phyloP scores from a whole-genome alignment of 352 stramenopile genomes.

The Pythium dissimile region DNA sequence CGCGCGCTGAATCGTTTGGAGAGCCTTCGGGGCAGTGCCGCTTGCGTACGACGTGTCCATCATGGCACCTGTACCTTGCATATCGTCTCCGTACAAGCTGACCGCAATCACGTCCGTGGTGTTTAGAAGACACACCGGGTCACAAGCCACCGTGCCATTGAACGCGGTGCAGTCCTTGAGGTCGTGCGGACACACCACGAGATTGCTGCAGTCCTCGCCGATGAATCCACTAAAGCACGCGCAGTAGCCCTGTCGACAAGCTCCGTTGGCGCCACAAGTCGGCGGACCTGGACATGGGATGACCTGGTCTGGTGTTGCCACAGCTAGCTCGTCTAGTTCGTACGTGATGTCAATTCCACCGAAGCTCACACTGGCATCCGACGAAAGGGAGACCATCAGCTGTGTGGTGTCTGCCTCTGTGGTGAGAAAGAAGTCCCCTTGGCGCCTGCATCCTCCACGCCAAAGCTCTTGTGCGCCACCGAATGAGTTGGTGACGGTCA shows the following conservation, averaged over 20 bases:
- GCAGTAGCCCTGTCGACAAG: slow-evolving; percentile 40
- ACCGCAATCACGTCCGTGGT: slow-evolving; percentile 41
- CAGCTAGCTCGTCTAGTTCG: slow-evolving; percentile 16
- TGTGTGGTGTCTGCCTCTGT: slow-evolving; percentile 28
- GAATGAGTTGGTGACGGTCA: slow-evolving; percentile 19
- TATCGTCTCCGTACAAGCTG: slow-evolving; percentile 44
- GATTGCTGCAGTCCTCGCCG: slow-evolving; percentile 63
- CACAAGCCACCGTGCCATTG: slow-evolving; percentile 16
- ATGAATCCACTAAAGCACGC: slow-evolving; percentile 53
- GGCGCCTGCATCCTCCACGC: slow-evolving; percentile 46
- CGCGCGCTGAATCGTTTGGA: slow-evolving; percentile 40
- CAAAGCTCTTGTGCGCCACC: slow-evolving; percentile 26
- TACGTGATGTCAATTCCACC: slow-evolving; percentile 45
- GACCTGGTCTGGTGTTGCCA: neutral
- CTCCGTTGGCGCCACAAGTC: slow-evolving; percentile 46
- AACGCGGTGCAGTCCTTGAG: slow-evolving; percentile 22
- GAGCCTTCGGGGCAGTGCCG: slow-evolving; percentile 50
- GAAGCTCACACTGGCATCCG: slow-evolving; percentile 41
- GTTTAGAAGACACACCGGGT: slow-evolving; percentile 35
- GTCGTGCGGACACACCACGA: slow-evolving; percentile 40
- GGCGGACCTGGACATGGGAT: slow-evolving; percentile 37
- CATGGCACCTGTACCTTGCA: slow-evolving; percentile 45
- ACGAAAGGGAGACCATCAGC: slow-evolving; percentile 35
- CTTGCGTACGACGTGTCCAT: slow-evolving; percentile 38
- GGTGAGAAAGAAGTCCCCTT: slow-evolving; percentile 35